Evolutionary conservation across 257 asterid genomes (phyloP), one percentile per base, ranked within the genome.

Genomic region (Anisodus acutangulus): DNA sequence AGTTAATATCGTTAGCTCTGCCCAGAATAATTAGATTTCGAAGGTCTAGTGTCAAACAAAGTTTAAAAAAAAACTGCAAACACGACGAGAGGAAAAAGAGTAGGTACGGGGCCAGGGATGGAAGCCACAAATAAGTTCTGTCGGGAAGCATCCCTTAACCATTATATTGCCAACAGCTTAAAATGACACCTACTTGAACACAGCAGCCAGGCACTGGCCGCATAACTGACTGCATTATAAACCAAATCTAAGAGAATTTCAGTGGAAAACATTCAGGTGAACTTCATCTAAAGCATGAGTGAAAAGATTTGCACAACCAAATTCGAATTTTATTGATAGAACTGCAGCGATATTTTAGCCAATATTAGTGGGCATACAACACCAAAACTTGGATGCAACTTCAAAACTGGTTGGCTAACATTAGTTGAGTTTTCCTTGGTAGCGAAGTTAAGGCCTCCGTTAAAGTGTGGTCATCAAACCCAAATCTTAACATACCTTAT

Each of bases 401-500:
- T 26, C 2, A 31, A 78, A 26, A 76, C 22, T 53, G 31, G 43
- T 35, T 22, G 41, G 19, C 53, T 78, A 26, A 54, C 43, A 78
- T 53, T 13, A 22, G 49, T 53, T 78, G 41, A 74, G 49, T 74
- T 2, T 74, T 74, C 62, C 62, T 26, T 53, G 64, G 49, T 13
- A 31, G 15, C 39, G 26, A 51, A 26, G 64, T 53, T 13, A 64
- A 78, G 9, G 64, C 64, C 13, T 26, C 63, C 15, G 15, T 51
- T 78, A 53, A 53, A 15, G 47, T 8, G 26, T 13, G 49, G 15
- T 53, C 47, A 31, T 78, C 59, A 8, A 53, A 78, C 63, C 8
- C 26, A 16, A 53, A 31, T 31, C 35, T 31, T 31, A 31, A 31
- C 35, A 31, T 31, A 13, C 8, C 81, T 89, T 85, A 94, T 62